A percentile compares a stretch with the other conserved stretches of the same genome.
Evolutionary conservation across 495 filamentous ascomycete species (phyloP).

Genomic region (Amorphotheca resinae): DNA sequence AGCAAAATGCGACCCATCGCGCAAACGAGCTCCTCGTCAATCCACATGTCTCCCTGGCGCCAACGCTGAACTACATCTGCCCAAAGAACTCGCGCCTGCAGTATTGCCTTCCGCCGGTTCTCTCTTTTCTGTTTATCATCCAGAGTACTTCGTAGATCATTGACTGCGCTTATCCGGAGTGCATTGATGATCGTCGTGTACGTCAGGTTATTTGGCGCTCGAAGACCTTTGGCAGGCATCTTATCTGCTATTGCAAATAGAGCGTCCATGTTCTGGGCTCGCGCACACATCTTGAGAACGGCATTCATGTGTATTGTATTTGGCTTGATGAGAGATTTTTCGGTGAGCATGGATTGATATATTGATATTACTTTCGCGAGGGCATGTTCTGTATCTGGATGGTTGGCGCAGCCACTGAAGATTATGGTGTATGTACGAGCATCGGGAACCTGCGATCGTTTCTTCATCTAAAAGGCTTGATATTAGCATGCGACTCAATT

Average conservation of each 20-base stretch:
- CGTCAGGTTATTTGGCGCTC: conserved; percentile 53
- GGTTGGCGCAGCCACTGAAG: conserved; percentile 56
- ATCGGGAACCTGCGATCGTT: conserved; percentile 63
- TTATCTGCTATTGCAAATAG: conserved; percentile 57
- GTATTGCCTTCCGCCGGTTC: conserved; percentile 23
- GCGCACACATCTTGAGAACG: conserved; percentile 64
- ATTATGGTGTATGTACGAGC: conserved; percentile 70
- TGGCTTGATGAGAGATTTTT: conserved; percentile 45
- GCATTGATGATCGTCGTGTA: conserved; percentile 74
- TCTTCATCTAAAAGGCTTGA: conserved; percentile 66
- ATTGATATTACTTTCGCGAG: conserved; percentile 51
- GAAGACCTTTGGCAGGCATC: conserved; percentile 46
- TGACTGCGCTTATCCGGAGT: conserved; percentile 18
- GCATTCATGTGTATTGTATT: conserved; percentile 78
- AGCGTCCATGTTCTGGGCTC: conserved; percentile 55
- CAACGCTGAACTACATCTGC: conserved; percentile 62
- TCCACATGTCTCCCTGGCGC: conserved; percentile 48
- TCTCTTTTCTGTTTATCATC: conserved; percentile 24
- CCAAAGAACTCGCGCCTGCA: conserved; percentile 63
- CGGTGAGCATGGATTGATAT: conserved; percentile 55
- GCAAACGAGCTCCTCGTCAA: conserved; percentile 63
- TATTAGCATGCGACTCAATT: conserved; percentile 1
- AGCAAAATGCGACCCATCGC: conserved; percentile 66
- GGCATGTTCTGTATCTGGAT: conserved; percentile 36
- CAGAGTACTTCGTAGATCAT: conserved; percentile 13